phyloP scores from a whole-genome alignment of 345 rosid species.

The Noccaea bulbosa region DNA sequence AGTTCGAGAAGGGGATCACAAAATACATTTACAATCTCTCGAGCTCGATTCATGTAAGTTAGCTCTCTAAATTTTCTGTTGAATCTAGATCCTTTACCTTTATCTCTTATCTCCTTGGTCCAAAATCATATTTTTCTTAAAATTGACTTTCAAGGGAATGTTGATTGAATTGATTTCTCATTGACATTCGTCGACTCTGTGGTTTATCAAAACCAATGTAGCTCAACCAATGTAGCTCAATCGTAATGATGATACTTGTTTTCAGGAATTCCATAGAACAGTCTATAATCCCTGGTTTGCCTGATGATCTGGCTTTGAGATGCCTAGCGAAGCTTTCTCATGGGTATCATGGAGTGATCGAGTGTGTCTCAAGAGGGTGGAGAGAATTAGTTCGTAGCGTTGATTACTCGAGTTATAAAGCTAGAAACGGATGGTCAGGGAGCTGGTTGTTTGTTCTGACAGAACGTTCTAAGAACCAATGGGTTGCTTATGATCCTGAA shows the following conservation, averaged over 20 bases:
- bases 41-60: conserved; percentile 38
- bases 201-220: conserved; percentile 10
- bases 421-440: conserved; percentile 68
- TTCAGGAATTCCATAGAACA: conserved; percentile 58
- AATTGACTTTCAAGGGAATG: not conserved
- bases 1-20: conserved; percentile 33
- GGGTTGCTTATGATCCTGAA: conserved; percentile 85
- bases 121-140: not conserved
- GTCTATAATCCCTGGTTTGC: conserved; percentile 70
- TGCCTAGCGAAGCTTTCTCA: conserved; percentile 77
- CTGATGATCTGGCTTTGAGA: conserved; percentile 76
- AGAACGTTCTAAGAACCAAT: conserved; percentile 63
- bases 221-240: conserved; percentile 17
- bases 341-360: conserved; percentile 69
- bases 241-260: conserved; percentile 7
- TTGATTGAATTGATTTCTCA: not conserved
- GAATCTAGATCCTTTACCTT: conserved; percentile 8
- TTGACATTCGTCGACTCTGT: not conserved
- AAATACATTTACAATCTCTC: conserved; percentile 16
- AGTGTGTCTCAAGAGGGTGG: conserved; percentile 75
- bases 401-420: conserved; percentile 61
- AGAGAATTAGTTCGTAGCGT: conserved; percentile 62
- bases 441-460: conserved; percentile 83
- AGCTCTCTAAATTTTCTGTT: not conserved
- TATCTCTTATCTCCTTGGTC: not conserved